Evolutionary conservation across 2,329 filamentous ascomycete species (phyloP).

Genomic region (Hortaea sp.): DNA sequence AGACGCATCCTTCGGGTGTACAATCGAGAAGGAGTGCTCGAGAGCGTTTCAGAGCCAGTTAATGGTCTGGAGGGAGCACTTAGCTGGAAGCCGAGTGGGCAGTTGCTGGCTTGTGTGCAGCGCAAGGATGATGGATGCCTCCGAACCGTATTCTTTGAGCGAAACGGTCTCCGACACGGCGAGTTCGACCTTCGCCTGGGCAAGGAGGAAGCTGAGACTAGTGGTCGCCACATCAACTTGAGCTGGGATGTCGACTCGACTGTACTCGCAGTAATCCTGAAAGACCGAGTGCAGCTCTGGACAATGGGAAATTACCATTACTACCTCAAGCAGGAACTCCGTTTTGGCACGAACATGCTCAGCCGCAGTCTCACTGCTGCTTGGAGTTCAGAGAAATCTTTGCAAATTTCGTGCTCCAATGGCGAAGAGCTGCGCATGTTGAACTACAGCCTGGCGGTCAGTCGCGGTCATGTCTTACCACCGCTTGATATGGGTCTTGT

Average conservation of each 20-base stretch:
- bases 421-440: constrained; percentile 19
- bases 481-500: constrained; percentile 60
- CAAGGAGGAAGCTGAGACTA: constrained; percentile 46
- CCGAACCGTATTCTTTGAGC: constrained; percentile 89
- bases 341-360: constrained; percentile 7
- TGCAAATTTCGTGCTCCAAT: constrained; percentile 46
- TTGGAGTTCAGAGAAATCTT: constrained; percentile 82
- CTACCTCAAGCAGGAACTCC: constrained; percentile 88
- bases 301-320: constrained; percentile 97
- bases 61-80: constrained; percentile 79
- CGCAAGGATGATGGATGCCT: constrained; percentile 51
- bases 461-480: constrained; percentile 57
- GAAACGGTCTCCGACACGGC: constrained; percentile 94
- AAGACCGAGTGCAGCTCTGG: constrained; percentile 78
- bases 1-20: constrained; percentile 82
- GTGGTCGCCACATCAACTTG: constrained; percentile 53
- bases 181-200: constrained; percentile 71
- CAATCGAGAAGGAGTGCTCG: constrained; percentile 78
- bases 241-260: constrained; percentile 90
- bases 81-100: constrained; percentile 86
- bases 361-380: constrained; percentile 1
- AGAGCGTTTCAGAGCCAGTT: constrained; percentile 90
- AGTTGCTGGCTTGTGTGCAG: constrained; percentile 80
- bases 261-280: constrained; percentile 71
- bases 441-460: constrained; percentile 59